Conservation (phyloP, 108 stramenopile species). For the Licmophora abbreviata region DNA sequence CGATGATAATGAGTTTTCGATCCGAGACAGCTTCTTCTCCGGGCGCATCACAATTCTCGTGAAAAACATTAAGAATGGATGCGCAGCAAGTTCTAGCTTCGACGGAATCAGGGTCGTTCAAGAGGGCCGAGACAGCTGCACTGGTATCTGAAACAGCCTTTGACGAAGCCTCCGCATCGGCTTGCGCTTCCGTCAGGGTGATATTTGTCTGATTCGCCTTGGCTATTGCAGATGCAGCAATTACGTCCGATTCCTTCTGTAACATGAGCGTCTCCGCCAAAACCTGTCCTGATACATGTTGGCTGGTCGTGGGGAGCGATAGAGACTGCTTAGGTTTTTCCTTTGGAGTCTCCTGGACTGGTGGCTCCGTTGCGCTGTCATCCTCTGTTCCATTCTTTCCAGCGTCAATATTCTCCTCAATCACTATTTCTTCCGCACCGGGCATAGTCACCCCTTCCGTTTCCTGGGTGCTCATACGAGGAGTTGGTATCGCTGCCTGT, state of each 20-base stretch:
- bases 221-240: conserved; percentile 5
- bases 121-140: conserved; percentile 43
- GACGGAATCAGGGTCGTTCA: conserved; percentile 64
- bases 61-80: conserved; percentile 77
- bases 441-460: not conserved
- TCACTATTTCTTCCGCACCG: not conserved
- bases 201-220: conserved; percentile 10
- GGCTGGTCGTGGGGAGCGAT: conserved; percentile 41
- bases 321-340: conserved; percentile 30
- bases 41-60: conserved; percentile 78
- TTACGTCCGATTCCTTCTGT: conserved; percentile 27
- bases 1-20: conserved; percentile 59
- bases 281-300: conserved; percentile 50
- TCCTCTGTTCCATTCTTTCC: not conserved
- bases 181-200: conserved; percentile 25
- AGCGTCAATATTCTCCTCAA: not conserved
- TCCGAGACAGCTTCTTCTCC: conserved; percentile 74
- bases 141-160: conserved; percentile 51
- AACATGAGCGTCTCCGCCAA: conserved; percentile 55
- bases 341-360: conserved; percentile 8
- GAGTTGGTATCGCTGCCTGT: too few species aligned
- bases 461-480: too few species aligned
- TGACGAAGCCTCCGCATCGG: conserved; percentile 36
- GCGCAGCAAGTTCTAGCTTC: conserved; percentile 82
- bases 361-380: conserved; percentile 1